These are phyloP conservation scores for Chlorella sorokiniana DNA, from an alignment of 139 green algal genomes.

Conservation along the genomic window DNA sequence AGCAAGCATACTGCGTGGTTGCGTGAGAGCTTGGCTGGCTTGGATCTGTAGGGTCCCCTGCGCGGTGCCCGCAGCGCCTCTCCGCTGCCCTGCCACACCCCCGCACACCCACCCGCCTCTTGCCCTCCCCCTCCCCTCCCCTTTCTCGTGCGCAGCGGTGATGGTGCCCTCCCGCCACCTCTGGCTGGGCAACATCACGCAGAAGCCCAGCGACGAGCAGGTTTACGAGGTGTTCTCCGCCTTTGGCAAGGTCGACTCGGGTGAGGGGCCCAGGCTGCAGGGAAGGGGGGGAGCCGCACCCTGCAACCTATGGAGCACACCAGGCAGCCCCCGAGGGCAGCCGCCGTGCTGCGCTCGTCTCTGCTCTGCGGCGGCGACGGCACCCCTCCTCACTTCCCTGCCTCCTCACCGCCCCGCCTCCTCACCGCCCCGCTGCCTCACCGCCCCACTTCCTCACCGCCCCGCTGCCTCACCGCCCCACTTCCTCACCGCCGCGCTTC, in stretches of 20 bases:
- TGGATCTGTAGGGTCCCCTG: too few species aligned
- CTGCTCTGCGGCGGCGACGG: too few species aligned
- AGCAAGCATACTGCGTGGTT: too few species aligned
- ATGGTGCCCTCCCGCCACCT: slow-evolving; percentile 68
- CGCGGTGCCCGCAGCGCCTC: neutral
- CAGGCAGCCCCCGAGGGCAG: neutral
- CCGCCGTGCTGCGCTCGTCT: neutral
- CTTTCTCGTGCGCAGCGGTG: slow-evolving; percentile 16
- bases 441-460: neutral
- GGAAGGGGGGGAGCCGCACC: neutral
- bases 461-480: neutral
- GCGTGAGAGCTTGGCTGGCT: too few species aligned
- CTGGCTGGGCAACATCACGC: slow-evolving; percentile 84
- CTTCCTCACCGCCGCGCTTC: neutral
- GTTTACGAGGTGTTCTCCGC: slow-evolving; percentile 65
- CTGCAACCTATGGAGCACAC: neutral
- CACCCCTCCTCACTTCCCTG: too few species aligned
- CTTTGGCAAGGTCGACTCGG: slow-evolving; percentile 62
- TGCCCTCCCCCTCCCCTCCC: neutral
- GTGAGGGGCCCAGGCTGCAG: neutral
- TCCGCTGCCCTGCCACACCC: neutral
- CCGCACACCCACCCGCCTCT: neutral
- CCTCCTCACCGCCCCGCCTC: too few species aligned
- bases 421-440: neutral
- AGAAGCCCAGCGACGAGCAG: slow-evolving; percentile 61